Evolutionary conservation across 176 grass and related monocot genomes (phyloP).

Genomic region (Oryza australiensis): DNA sequence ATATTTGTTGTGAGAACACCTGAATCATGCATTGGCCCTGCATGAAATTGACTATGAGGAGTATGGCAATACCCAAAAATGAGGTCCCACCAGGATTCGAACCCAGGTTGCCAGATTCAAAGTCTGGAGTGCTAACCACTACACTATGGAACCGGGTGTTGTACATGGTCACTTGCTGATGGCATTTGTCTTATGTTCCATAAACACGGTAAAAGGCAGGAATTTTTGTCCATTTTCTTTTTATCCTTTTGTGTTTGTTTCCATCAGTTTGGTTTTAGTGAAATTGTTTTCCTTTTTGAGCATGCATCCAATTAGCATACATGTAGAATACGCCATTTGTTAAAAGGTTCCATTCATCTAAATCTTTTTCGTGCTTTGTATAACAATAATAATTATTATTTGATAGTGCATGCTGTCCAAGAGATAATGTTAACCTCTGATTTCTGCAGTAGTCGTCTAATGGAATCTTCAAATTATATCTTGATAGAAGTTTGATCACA

Average conservation of each 20-base stretch:
- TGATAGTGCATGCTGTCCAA: neutral
- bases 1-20: too few species aligned
- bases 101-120: slow-evolving; percentile 98
- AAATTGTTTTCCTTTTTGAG: neutral
- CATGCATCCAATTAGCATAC: neutral
- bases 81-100: slow-evolving; percentile 84
- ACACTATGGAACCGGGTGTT: slow-evolving; percentile 68
- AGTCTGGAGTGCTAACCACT: slow-evolving; percentile 94
- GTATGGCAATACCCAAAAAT: neutral
- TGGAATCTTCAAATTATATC: neutral
- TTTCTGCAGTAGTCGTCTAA: neutral
- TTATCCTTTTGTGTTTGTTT: neutral
- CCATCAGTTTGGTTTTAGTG: neutral
- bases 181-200: neutral
- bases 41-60: too few species aligned
- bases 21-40: too few species aligned
- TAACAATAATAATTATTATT: too few species aligned
- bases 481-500: neutral
- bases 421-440: neutral
- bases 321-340: neutral
- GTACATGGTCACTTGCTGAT: neutral
- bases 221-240: neutral
- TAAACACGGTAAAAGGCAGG: neutral
- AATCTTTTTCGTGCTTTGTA: too few species aligned
- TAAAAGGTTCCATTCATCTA: neutral